Evolutionary conservation across 192 early-diverging fungal genomes (phyloP), one percentile per base, ranked within the genome.

Genomic region (Mortierella claussenii): DNA sequence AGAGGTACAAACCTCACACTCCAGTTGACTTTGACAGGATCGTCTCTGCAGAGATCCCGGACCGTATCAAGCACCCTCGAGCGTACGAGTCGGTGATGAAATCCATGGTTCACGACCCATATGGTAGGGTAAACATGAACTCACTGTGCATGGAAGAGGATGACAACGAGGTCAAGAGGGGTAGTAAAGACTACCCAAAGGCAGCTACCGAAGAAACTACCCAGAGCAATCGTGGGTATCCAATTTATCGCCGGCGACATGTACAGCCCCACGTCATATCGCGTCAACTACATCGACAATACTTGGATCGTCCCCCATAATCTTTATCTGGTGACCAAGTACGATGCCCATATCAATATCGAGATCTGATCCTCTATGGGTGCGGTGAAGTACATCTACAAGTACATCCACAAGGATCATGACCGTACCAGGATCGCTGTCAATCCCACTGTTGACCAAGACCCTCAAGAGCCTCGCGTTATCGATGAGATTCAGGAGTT

Each of bases 181-280:
- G 54, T 67, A 0, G 54, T 81, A 31, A 71, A 81, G 47, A 70
- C 70, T 18, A 67, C 76, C 13, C 75, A 81, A 26, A 20, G 67
- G 11, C 66, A 67, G 11, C 50, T 81, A 2, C 58, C 67, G 40
- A 55, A 40, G 45, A 60, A 7, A 64, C 78, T 0, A 12, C 23
- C 20, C n/a, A 9, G 5, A 32, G 6, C 4, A 48, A 43, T 1
- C 47, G 58, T 21, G 63, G 68, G 10, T 79, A 70, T 45, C 68
- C 68, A 6, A 2, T 27, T 10, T 78, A 78, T 28, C 49, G 58
- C 0, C 28, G 73, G 4, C 43, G 40, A n/a, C 20, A 51, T 30
- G 27, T 23, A 12, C 10, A 2, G 13, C 21, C 20, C 9, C 33
- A 12, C 24, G 36, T 12, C 10, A 26, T 6, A 2, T 28, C 4